Evolutionary conservation across 805 yeast genomes (phyloP).

Genomic region (Candida odintsovae): DNA sequence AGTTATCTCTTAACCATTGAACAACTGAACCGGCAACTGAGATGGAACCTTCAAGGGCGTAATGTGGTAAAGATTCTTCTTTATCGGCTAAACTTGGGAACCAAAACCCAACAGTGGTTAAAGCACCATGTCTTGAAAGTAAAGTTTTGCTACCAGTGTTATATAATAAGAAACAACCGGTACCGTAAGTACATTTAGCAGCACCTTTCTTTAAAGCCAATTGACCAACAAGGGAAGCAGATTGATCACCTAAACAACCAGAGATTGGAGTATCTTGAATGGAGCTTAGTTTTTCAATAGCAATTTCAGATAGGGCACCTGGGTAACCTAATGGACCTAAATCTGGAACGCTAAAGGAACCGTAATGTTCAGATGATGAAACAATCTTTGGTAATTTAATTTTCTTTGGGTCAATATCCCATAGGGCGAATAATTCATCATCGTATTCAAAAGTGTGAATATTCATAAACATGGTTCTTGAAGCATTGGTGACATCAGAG

Average conservation of each 20-base stretch:
- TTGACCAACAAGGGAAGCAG: conserved; percentile 91
- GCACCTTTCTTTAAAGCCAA: conserved; percentile 77
- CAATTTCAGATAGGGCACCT: conserved; percentile 44
- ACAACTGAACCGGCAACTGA: conserved; percentile 94
- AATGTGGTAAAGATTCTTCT: conserved; percentile 55
- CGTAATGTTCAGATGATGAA: conserved; percentile 74
- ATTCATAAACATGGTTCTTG: conserved; percentile 87
- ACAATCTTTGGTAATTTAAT: conserved; percentile 70
- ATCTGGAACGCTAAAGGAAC: conserved; percentile 61
- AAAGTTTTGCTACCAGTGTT: conserved; percentile 76
- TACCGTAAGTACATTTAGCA: conserved; percentile 94
- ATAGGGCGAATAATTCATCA: conserved; percentile 64
- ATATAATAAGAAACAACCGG: conserved; percentile 87
- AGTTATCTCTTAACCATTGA: conserved; percentile 90
- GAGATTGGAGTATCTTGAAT: conserved; percentile 67
- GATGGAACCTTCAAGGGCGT: conserved; percentile 91
- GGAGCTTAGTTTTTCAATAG: conserved; percentile 41
- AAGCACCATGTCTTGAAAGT: conserved; percentile 70
- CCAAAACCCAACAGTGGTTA: conserved; percentile 90
- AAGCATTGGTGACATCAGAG: conserved; percentile 88
- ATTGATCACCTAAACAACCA: conserved; percentile 93
- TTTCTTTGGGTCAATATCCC: conserved; percentile 68
- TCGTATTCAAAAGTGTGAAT: conserved; percentile 73
- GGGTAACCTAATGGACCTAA: conserved; percentile 46
- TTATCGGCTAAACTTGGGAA: conserved; percentile 53